Evolutionary conservation across 163 green algal genomes (phyloP), one percentile per base, ranked within the genome.

Genomic region (Chloromonas sp.): DNA sequence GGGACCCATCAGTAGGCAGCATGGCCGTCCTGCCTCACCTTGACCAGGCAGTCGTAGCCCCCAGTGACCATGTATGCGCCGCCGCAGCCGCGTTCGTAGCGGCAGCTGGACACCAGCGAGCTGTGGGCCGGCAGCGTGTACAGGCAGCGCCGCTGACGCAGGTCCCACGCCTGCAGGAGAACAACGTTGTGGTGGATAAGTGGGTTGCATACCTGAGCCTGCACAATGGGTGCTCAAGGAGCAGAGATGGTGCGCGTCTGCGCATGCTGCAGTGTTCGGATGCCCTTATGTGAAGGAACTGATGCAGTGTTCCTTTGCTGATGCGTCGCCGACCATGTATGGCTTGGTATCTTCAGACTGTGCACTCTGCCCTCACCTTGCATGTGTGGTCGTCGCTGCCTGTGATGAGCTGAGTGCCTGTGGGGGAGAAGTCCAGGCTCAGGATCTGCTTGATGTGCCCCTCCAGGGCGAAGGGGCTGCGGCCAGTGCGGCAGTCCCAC

Each of bases 401-500:
- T 14, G 88, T 92, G 2, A 86, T 89, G 1, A 92, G n/a, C 78
- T 92, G 88, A 89, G 96, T 96, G 3, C 97, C 97, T 85, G 98
- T 96, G 57, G 95, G 95, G 0, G 90, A 91, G 84, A 98, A 99
- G 87, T 98, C 96, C 0, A 97, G 84, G 0, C 87, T 86, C 61
- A 99, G 91, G 1, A 99, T 89, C 66, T 91, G 87, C 88, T 98
- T 96, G 60, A 85, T 80, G 81, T 88, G 85, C 14, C 85, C 85
- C 61, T 85, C 81, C 61, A 88, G 77, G 60, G 78, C 78, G 58
- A 95, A 82, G 70, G 99, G 92, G 89, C 92, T 96, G 82, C 93
- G 88, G 3, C 97, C 97, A 0, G 93, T 98, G 58, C 97, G 92
- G 70, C 95, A 86, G 84, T 99, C 97, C 97, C 96, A 99, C 1